Base-by-base conservation (phyloP, 192 early-diverging fungal species). In the Umbelopsis vinacea region DNA sequence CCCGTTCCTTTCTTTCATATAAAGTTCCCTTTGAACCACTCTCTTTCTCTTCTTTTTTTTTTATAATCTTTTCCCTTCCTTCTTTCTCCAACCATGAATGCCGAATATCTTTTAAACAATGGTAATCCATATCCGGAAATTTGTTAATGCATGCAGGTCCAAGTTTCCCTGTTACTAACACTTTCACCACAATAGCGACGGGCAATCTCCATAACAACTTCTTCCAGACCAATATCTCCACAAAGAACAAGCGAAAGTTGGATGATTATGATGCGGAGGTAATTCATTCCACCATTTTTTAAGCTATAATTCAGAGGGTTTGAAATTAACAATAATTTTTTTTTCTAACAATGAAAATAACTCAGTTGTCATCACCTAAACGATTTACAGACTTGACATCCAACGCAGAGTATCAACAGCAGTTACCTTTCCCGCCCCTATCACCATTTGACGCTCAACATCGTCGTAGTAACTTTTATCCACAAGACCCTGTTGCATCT, bases 91-190 rank as follows among this genome's bases (percentile, higher is more conserved):
- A 35, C 29, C 33, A 63, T 63, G 57, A 63, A 63, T 35, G 33
- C 57, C 35, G 57, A 63, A 63, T 63, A 35, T 26, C 57, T 63
- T 63, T 63, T 63, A 26, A 63, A 63, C 57, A 63, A 63, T 63
- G 57, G 57, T 63, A 63, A 63, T 54, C 57, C 57, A 37, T 63
- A 37, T 63, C 57, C 57, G 57, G 57, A 63, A 63, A 63, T 63
- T 63, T 37, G 29, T 63, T 63, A 63, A 63, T 63, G 57, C 57
- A 63, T 63, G 57, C 57, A 63, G 53, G 53, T 53, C 24, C 8
- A 24, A 23, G 2, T 26, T 1, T 3, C 29, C 29, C 8, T 55
- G 1, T 43, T 40, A 40, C 40, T 43, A 43, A 43, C 40, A 43
- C 40, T 15, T n/a, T 33, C 24, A 26, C 29, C 33, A 3, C 26